Percentiles rank a stretch among this genome's conserved stretches.
These are phyloP conservation scores for Vitis labrusca DNA, from an alignment of 164 flowering plant species.

Conservation along the genomic window DNA sequence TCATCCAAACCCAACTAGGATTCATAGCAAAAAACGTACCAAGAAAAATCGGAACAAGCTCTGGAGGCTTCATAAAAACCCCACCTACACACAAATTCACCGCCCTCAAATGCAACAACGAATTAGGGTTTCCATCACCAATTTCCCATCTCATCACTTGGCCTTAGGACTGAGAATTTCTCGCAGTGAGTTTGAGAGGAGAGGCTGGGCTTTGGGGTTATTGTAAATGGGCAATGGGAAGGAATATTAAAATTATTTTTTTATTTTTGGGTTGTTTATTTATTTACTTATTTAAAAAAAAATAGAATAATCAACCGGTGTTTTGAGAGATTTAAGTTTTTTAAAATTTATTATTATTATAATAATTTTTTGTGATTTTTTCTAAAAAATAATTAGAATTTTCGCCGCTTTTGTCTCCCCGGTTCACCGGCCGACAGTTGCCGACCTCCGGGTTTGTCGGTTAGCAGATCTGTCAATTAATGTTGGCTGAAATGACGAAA, in stretches of 20 bases:
- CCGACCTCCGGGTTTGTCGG: slow-evolving; percentile 60
- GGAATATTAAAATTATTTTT: slow-evolving; percentile 14
- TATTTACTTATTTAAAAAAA: slow-evolving; percentile 2
- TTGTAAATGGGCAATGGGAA: slow-evolving; percentile 4
- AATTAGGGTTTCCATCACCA: slow-evolving; percentile 10
- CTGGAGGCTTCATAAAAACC: slow-evolving; percentile 38
- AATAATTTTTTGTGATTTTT: slow-evolving; percentile 3
- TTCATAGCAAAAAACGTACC: slow-evolving; percentile 25
- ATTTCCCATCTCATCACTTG: slow-evolving; percentile 15
- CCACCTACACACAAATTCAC: neutral
- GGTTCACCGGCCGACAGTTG: slow-evolving; percentile 60
- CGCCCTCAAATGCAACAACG: neutral
- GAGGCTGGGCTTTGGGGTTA: slow-evolving; percentile 5
- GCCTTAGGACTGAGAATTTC: slow-evolving; percentile 21
- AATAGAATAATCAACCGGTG: neutral
- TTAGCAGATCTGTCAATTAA: slow-evolving; percentile 32
- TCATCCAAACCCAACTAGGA: neutral
- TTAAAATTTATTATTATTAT: neutral
- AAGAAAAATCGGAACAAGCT: slow-evolving; percentile 11
- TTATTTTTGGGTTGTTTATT: neutral
- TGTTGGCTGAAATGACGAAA: neutral
- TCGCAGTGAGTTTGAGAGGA: slow-evolving; percentile 7
- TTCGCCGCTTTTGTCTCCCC: slow-evolving; percentile 47
- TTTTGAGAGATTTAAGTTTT: neutral
- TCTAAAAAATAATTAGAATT: slow-evolving; percentile 5